Base-by-base conservation (phyloP, 441 rosid species). In the Euphorbia schlechtendalii region DNA sequence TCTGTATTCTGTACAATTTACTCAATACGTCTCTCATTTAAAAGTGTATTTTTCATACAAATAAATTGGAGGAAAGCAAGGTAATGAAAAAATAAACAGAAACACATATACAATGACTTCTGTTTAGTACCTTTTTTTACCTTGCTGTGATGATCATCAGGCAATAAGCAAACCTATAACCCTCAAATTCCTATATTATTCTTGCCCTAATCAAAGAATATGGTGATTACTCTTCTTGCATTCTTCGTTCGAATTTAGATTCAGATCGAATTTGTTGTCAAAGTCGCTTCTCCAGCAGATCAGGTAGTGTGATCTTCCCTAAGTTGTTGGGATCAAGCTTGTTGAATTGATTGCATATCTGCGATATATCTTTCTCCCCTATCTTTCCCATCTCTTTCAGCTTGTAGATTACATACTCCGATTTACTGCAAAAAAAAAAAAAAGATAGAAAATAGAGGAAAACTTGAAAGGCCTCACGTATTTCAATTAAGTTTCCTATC, bases 361-460 rank as follows among this genome's bases (percentile, higher is more conserved):
- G 86, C 73, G 74, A 25, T 61, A 92, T 76, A 58, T 89, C 98
- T 75, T 86, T 92, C 67, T 92, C 92, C 53, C 55, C 78, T 8
- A 92, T 76, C 84, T 85, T 92, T 34, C 87, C 92, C 98, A 92
- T 89, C 66, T 90, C 96, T 72, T 92, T 90, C 8, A 92, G 96
- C 88, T 92, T 92, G 85, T 77, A 86, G 55, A 89, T 77, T 24
- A 88, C 88, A 71, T 86, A 92, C 72, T 92, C 98, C 18, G 98
- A 92, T 80, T 84, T 92, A 70, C 98, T 89, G 94, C 55, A 64
- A n/a, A n/a, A n/a, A n/a, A n/a, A n/a, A n/a, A n/a, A n/a, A n/a
- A n/a, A n/a, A n/a, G n/a, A n/a, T n/a, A n/a, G n/a, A n/a, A n/a
- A n/a, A n/a, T n/a, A n/a, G n/a, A n/a, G n/a, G n/a, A n/a, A n/a